Evolutionary conservation across 2,329 filamentous ascomycete species (phyloP), one percentile per base, ranked within the genome.

Genomic region (Gremmenia infestans): DNA sequence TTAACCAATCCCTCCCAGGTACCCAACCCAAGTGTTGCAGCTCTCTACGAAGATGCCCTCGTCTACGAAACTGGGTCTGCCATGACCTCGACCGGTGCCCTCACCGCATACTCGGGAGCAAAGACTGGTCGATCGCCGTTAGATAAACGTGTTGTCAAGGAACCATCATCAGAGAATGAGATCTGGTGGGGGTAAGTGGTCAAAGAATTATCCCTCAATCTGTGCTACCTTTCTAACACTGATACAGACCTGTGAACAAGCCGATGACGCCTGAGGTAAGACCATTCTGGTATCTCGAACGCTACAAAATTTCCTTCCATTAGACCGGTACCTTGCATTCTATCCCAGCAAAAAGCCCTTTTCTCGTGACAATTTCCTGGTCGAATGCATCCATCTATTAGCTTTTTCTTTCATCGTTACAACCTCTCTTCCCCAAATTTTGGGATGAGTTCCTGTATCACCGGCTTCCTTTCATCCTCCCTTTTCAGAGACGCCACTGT

Each of bases 1-100:
- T 61, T 50, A 50, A 56, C 15, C 45, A 39, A 42, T 55, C 52
- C 52, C 51, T 28, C 54, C 28, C 60, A 85, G 82, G 82, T 87
- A 59, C 89, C 91, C 77, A 97, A 99, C 78, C 92, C 67, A 48
- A 66, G 93, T 55, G 94, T 97, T 60, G 87, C 94, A 63, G 88
- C 92, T 57, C 86, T 99, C 63, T 99, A 99, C 81, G 94, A 99
- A 84, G 94, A 99, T 88, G 94, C 94, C 55, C 85, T 99, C 63
- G 91, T 92, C 66, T 99, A 97, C 80, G 94, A 99, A 78, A 94
- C 90, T 56, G 94, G 94, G 70, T 95, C 93, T 54, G 94, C 94
- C 74, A 97, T 99, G 78, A 96, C 94, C 66, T 95, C 92, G 28
- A 90, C 87, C 67, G 94, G 94, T 73, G 94, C 94, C 60, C 80